Percentiles rank a stretch among this genome's conserved stretches.
These are phyloP conservation scores for Blumeria graminis DNA, from an alignment of 2,329 filamentous ascomycete genomes.

Conservation along the genomic window DNA sequence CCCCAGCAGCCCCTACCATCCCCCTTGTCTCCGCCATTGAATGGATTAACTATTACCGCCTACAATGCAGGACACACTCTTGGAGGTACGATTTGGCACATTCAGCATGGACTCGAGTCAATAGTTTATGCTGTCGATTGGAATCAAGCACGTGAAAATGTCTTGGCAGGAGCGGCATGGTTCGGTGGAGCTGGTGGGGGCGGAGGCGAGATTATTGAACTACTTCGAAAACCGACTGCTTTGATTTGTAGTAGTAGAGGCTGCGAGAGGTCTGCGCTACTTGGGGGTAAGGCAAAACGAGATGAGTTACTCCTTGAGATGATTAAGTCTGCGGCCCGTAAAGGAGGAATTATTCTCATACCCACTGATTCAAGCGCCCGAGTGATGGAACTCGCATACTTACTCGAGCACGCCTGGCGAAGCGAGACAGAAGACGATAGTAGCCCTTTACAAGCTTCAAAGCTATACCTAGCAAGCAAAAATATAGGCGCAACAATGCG, in stretches of 20 bases:
- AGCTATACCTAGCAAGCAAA: constrained; percentile 62
- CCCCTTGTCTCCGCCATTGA: constrained; percentile 68
- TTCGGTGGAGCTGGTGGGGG: constrained; percentile 58
- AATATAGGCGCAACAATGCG: constrained; percentile 75
- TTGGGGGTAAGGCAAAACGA: constrained; percentile 52
- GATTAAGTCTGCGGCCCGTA: constrained; percentile 51
- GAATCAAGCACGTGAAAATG: constrained; percentile 94
- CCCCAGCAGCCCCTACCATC: constrained; percentile 75
- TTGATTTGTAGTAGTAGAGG: constrained; percentile 78
- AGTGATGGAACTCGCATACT: constrained; percentile 72
- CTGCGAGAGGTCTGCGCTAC: constrained; percentile 42
- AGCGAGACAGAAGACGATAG: constrained; percentile 30
- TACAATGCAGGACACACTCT: constrained; percentile 93
- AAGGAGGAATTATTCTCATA: constrained; percentile 77
- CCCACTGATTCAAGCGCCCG: constrained; percentile 91
- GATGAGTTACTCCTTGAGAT: constrained; percentile 70
- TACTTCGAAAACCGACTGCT: constrained; percentile 77
- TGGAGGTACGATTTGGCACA: constrained; percentile 95
- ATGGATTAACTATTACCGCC: constrained; percentile 80
- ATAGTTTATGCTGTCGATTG: constrained; percentile 96
- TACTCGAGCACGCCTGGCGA: constrained; percentile 82
- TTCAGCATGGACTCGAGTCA: constrained; percentile 87
- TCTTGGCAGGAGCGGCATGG: constrained; percentile 83
- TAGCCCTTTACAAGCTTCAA: constrained; percentile 26
- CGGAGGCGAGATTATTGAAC: constrained; percentile 78